Evolutionary conservation across 306 rosid genomes (phyloP).

Genomic region (Dryas alaskensis): DNA sequence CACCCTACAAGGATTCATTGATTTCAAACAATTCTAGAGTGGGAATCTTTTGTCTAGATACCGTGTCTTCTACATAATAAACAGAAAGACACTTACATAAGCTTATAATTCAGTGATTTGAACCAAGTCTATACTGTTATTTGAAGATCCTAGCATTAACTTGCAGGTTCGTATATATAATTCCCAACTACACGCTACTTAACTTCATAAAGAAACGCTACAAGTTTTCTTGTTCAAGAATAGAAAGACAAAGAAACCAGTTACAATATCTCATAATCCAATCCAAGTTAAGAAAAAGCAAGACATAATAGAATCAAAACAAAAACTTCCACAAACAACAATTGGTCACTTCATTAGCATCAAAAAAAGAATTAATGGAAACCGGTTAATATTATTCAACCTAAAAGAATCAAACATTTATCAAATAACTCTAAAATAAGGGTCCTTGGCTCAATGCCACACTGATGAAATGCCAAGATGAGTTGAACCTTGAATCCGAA

Average conservation of each 20-base stretch:
- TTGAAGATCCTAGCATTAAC: no score
- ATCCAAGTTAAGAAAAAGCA: no score
- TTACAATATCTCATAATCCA: no score
- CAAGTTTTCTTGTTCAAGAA: neutral
- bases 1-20: neutral
- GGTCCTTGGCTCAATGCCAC: constrained; percentile 55
- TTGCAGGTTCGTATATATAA: no score
- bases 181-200: neutral
- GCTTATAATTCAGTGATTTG: neutral
- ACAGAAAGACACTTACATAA: neutral
- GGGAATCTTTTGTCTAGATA: neutral
- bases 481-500: constrained; percentile 73
- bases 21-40: neutral
- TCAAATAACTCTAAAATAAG: constrained; percentile 34
- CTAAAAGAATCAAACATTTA: neutral
- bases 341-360: neutral
- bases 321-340: neutral
- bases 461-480: constrained; percentile 71
- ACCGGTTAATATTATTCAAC: neutral
- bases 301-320: neutral
- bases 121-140: neutral
- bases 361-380: neutral
- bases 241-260: no score
- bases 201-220: neutral
- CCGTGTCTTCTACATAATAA: neutral